Evolutionary conservation across 2,329 filamentous ascomycete species (phyloP), one percentile per base, ranked within the genome.

Genomic region (Alternaria sp.): DNA sequence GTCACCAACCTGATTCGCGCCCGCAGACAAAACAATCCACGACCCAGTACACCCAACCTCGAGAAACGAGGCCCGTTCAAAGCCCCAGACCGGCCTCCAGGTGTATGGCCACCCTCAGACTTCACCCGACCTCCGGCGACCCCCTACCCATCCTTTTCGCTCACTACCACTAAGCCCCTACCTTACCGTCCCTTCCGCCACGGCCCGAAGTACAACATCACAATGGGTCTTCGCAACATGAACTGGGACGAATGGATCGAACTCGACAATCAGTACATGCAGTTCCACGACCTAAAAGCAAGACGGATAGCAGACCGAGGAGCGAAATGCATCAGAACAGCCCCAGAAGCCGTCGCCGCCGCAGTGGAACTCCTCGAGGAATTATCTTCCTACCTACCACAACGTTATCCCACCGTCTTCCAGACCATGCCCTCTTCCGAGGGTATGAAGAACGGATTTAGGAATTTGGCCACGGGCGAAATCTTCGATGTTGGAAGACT

Each of bases 171-270:
- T 2, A 90, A 90, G 63, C 91, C 92, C 0, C 85, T 93, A 0
- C 90, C 91, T 0, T 95, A 95, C 79, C 87, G 92, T 6, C 91
- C 92, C 0, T 95, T 95, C 78, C 87, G 90, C 70, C 88, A 93
- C 76, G 91, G 92, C 0, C 91, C 91, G 8, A 91, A 89, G 65
- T 93, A 93, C 77, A 86, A 91, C 73, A 85, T 92, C 61, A 93
- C 89, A 1, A 91, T 94, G 89, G 91, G 92, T 0, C 83, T 95
- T 3, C 86, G 91, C n/a, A 86, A 84, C 9, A 86, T 92, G 81
- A 83, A 87, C 30, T 89, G 88, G 79, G 86, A 90, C 57, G 89
- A 93, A 60, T 94, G 92, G 92, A 93, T 95, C 73, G 91, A 96
- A 79, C 86, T 96, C 25, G 93, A 96, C 80, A 94, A 91, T 73